Evolutionary conservation across 768 basidiomycete species (phyloP).

Genomic region (Leucogyrophana mollusca): DNA sequence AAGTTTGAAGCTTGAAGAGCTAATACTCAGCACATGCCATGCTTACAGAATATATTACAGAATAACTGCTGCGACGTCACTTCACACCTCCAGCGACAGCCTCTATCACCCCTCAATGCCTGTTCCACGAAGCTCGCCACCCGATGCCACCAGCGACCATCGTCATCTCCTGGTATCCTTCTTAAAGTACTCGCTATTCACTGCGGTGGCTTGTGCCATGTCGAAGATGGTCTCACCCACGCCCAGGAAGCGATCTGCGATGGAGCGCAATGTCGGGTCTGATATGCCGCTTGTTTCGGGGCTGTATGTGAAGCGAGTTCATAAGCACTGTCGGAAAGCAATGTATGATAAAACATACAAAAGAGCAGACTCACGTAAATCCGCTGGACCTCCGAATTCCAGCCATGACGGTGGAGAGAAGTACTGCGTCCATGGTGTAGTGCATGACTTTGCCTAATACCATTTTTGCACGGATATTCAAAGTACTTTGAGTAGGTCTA

Average conservation of each 20-base stretch:
- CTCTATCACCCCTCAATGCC: too few species aligned
- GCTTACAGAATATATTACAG: too few species aligned
- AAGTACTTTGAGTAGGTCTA: too few species aligned
- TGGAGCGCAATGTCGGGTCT: constrained; percentile 72
- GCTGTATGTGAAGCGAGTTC: constrained; percentile 34
- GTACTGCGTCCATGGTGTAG: constrained; percentile 79
- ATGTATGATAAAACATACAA: constrained; percentile 21
- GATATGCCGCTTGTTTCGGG: constrained; percentile 66
- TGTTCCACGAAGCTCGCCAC: too few species aligned
- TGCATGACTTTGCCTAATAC: constrained; percentile 74
- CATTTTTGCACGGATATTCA: constrained; percentile 38
- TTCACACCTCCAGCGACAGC: too few species aligned
- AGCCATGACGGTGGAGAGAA: constrained; percentile 87
- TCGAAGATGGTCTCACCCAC: constrained; percentile 91
- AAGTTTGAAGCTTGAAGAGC: too few species aligned
- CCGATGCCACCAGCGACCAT: too few species aligned
- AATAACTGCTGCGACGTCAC: too few species aligned
- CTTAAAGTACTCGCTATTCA: constrained; percentile 84
- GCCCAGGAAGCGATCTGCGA: constrained; percentile 80
- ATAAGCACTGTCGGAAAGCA: constrained; percentile 5
- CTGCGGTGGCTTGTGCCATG: constrained; percentile 78
- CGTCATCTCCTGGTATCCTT: constrained; percentile 40
- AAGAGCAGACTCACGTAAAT: constrained; percentile 86
- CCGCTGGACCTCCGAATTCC: constrained; percentile 90
- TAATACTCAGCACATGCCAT: too few species aligned